phyloP scores from a whole-genome alignment of 2,329 filamentous ascomycete genomes.

The Sporothrix mexicana region DNA sequence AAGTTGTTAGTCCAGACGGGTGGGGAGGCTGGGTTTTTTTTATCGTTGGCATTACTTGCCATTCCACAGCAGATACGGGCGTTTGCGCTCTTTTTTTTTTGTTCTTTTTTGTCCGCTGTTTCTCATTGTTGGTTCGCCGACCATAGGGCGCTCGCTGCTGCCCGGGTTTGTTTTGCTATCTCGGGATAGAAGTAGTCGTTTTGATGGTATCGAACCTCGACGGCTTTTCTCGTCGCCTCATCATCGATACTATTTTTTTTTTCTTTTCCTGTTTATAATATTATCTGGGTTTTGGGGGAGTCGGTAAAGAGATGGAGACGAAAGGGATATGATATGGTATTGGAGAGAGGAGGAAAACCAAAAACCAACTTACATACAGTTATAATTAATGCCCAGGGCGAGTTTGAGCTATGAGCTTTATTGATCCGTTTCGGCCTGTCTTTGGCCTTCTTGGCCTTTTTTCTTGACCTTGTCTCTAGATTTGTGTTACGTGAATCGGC shows the following conservation, averaged over 20 bases:
- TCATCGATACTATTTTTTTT: slow-evolving; percentile 1
- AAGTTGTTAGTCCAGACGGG: background rate
- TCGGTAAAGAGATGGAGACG: background rate
- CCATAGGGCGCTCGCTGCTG: background rate
- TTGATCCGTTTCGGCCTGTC: background rate
- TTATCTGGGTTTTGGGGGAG: slow-evolving; percentile 5
- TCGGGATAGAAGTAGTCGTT: background rate
- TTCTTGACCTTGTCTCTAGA: slow-evolving; percentile 10
- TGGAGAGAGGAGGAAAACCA: background rate
- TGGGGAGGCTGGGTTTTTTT: background rate
- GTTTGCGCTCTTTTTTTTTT: background rate
- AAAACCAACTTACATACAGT: slow-evolving; percentile 26
- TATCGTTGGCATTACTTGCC: background rate
- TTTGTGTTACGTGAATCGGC: background rate
- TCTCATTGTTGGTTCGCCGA: background rate
- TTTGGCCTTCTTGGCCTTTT: background rate
- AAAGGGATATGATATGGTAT: background rate
- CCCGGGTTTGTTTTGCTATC: background rate
- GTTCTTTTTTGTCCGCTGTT: background rate
- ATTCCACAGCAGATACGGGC: background rate
- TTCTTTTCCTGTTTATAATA: background rate
- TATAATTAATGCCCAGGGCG: slow-evolving; percentile 33
- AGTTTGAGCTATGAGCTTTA: slow-evolving; percentile 1
- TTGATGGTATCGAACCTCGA: background rate
- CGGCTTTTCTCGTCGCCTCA: background rate